phyloP scores from a whole-genome alignment of 2,329 filamentous ascomycete genomes.

The Ophiocordyceps camponoti-saundersi region DNA sequence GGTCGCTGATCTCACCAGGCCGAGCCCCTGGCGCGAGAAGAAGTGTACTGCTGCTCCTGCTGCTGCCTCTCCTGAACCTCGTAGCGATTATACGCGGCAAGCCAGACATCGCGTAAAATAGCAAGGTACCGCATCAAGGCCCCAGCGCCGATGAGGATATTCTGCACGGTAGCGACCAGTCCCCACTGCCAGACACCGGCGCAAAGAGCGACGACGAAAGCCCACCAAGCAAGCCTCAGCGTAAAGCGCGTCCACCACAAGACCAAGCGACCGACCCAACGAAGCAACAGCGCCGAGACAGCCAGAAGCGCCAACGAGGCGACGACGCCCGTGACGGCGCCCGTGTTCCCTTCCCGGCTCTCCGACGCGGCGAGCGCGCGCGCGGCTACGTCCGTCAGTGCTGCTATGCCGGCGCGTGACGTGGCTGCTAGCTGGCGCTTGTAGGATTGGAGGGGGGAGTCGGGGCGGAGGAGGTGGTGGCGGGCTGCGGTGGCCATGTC shows the following conservation, averaged over 20 bases:
- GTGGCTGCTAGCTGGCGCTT: slow-evolving; percentile 16
- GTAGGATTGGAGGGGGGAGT: slow-evolving; percentile 25
- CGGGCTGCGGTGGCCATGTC: slow-evolving; percentile 24
- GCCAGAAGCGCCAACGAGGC: slow-evolving; percentile 21
- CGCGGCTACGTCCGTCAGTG: slow-evolving; percentile 20
- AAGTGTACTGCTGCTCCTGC: not conserved
- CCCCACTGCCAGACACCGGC: slow-evolving; percentile 49
- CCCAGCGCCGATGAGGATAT: slow-evolving; percentile 28
- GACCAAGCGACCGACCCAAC: slow-evolving; percentile 54
- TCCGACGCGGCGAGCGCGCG: not conserved
- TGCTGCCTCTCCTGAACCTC: slow-evolving; percentile 24
- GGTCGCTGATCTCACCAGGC: not conserved
- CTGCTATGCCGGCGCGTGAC: slow-evolving; percentile 16
- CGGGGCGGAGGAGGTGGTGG: slow-evolving; percentile 28
- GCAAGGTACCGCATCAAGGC: slow-evolving; percentile 28
- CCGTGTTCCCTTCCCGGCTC: no score
- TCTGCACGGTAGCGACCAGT: slow-evolving; percentile 43
- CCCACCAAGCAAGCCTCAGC: slow-evolving; percentile 48
- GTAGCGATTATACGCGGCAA: slow-evolving; percentile 38
- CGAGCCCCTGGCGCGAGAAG: not conserved
- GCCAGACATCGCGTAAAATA: slow-evolving; percentile 36
- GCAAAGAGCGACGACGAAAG: slow-evolving; percentile 32
- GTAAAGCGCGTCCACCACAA: slow-evolving; percentile 61
- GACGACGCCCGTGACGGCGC: slow-evolving; percentile 13
- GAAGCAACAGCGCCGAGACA: slow-evolving; percentile 46